Evolutionary conservation across 345 rosid genomes (phyloP), one percentile per base, ranked within the genome.

Genomic region (Gossypium turneri): DNA sequence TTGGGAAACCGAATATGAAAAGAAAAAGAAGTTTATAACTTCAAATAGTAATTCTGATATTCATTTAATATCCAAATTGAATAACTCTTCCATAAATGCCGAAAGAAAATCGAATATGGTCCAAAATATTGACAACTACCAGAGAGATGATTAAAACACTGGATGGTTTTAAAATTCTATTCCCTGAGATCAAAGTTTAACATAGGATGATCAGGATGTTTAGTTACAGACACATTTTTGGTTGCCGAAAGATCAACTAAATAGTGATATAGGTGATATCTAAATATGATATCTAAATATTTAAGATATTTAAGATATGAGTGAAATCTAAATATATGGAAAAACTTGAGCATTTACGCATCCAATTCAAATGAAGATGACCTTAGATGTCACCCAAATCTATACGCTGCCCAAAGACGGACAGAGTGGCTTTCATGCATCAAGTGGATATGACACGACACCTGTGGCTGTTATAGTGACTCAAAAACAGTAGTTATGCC

Each of bases 1-100:
- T 52, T 71, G 44, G 24, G 27, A 60, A 25, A 25, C 24, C 41
- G 3, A 59, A 59, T 58, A 12, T 12, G 16, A 12, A 59, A 70
- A 80, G 29, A 34, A 70, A 80, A 48, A 44, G 62, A 57, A 44
- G 13, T 51, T 53, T 44, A 29, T 53, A 10, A 15, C 20, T 24
- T 17, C 70, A 57, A n/a, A 44, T 47, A 9, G 29, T 3, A 55
- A 27, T 34, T 29, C 5, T 9, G 12, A 25, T 27, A 6, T 7
- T 51, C 24, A 51, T 50, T 22, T 59, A 59, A 59, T n/a, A 7
- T 69, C 4, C 22, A 17, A 17, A 25, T 50, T 16, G 7, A 48
- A 16, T 63, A 20, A 17, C 48, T 25, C 57, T 17, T 53, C 41
- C 4, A 25, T 25, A 59, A 11, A 59, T 59, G 12, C 25, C 10